phyloP scores from a whole-genome alignment of 139 green algal species.

The Eudorina sp. region DNA sequence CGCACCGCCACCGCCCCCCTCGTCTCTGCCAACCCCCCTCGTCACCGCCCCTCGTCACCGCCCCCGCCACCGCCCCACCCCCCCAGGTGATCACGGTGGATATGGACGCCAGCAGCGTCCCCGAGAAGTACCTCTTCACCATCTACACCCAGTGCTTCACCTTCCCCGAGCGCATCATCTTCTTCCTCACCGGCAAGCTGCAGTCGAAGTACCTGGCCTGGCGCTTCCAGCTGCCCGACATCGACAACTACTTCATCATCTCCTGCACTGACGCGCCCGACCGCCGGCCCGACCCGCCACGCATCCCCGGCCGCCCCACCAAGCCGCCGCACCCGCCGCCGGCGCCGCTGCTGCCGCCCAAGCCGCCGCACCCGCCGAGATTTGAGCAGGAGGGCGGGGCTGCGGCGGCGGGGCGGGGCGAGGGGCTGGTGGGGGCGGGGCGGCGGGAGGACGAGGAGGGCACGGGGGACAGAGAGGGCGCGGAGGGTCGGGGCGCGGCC shows the following conservation, averaged over 20 bases:
- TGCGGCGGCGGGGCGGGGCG: background rate
- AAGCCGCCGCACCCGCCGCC: conserved; percentile 19
- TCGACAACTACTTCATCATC: conserved; percentile 87
- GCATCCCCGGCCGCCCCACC: background rate
- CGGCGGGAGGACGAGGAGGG: background rate
- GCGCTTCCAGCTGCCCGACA: conserved; percentile 60
- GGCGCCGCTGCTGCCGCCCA: background rate
- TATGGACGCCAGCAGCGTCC: conserved; percentile 77
- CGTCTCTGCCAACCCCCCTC: too few relatives aligned
- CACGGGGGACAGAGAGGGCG: background rate
- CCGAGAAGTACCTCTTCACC: conserved; percentile 68
- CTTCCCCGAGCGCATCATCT: conserved; percentile 82
- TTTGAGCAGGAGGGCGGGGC: background rate
- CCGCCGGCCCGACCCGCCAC: background rate
- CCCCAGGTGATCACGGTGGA: conserved; percentile 63
- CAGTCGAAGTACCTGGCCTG: conserved; percentile 66
- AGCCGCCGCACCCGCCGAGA: conserved; percentile 3
- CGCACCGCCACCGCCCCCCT: too few relatives aligned
- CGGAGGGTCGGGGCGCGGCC: background rate
- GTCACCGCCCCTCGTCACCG: too few relatives aligned
- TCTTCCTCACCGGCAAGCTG: conserved; percentile 82
- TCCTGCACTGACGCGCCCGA: conserved; percentile 51
- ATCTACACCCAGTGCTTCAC: conserved; percentile 81
- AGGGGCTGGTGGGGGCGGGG: background rate
- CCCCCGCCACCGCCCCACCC: too few relatives aligned